Evolutionary conservation across 805 yeast species (phyloP), one percentile per base, ranked within the genome.

Genomic region (Komagataella populi): DNA sequence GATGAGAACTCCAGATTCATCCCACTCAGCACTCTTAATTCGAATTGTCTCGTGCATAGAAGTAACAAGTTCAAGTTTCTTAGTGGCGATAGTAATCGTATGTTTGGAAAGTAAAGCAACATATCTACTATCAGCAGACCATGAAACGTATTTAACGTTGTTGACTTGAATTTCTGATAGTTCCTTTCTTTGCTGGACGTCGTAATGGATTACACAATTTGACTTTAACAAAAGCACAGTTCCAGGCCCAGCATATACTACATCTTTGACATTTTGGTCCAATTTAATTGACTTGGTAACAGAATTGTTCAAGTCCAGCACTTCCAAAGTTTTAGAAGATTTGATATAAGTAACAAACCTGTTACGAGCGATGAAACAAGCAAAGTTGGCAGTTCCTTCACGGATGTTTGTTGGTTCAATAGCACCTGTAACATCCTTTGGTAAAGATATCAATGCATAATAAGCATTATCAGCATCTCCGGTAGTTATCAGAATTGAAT

Each of bases 21-120:
- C 98, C 97, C 97, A 93, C 17, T 96, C 87, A 48, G 96, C 97
- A 70, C 95, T 83, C 72, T 93, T 93, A 62, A 93, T 88, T 66
- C 99, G 77, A 59, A 93, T 93, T 3, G 98, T 91, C 72, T 93
- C 99, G 65, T 89, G 97, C 80, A 89, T 77, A 1, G 95, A 81
- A 51, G 91, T 81, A 45, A 89, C 73, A 52, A 81, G 69, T 63
- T 87, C 89, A 59, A 91, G 75, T 56, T 80, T 83, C 65, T 82
- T 84, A 60, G 80, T 82, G 24, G 90, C 96, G 60, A 93, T 81
- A 12, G 96, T 85, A 60, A 93, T 86, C 18, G 93, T 85, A 68
- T 93, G 99, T 66, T 91, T 93, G 20, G 95, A 81, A 65, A 89
- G 74, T 51, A 93, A 72, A 1, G 99, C 99, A 56, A 89, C 76